phyloP scores from a whole-genome alignment of 495 filamentous ascomycete species.

The Annulohypoxylon bovei region DNA sequence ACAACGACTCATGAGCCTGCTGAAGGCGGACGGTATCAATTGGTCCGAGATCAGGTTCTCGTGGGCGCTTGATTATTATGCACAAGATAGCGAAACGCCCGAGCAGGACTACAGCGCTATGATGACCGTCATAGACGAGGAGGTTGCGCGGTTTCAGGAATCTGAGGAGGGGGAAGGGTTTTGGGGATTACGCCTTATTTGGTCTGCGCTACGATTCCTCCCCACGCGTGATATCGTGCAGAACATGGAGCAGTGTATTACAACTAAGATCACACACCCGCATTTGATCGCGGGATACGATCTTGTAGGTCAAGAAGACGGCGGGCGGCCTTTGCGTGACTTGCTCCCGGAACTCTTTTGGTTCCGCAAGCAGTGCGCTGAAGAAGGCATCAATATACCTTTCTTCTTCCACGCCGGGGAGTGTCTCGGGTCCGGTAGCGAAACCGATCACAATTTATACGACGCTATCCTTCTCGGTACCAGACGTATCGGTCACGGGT shows the following conservation, averaged over 20 bases:
- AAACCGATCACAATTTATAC: slow-evolving; percentile 85
- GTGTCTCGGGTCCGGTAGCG: slow-evolving; percentile 78
- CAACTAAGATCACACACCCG: slow-evolving; percentile 79
- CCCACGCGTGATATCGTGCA: slow-evolving; percentile 73
- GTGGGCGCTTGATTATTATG: slow-evolving; percentile 70
- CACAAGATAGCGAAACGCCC: slow-evolving; percentile 64
- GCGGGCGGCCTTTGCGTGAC: slow-evolving; percentile 76
- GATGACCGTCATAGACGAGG: slow-evolving; percentile 77
- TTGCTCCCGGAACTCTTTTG: slow-evolving; percentile 87
- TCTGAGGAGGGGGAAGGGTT: slow-evolving; percentile 77
- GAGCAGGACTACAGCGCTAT: slow-evolving; percentile 72
- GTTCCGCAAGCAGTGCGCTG: slow-evolving; percentile 85
- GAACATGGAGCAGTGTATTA: slow-evolving; percentile 86
- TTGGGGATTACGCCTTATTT: slow-evolving; percentile 89
- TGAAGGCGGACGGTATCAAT: slow-evolving; percentile 79
- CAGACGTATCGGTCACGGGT: slow-evolving; percentile 87
- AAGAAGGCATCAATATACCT: slow-evolving; percentile 84
- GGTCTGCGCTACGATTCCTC: slow-evolving; percentile 75
- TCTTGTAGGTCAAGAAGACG: slow-evolving; percentile 85
- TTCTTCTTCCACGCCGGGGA: slow-evolving; percentile 97
- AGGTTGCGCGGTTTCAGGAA: slow-evolving; percentile 77
- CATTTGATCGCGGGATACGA: slow-evolving; percentile 87
- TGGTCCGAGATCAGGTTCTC: slow-evolving; percentile 78
- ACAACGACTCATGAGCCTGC: slow-evolving; percentile 68
- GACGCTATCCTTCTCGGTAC: slow-evolving; percentile 90